Conservation (phyloP, 2,329 filamentous ascomycete genomes). For the Aspergillus latus region DNA sequence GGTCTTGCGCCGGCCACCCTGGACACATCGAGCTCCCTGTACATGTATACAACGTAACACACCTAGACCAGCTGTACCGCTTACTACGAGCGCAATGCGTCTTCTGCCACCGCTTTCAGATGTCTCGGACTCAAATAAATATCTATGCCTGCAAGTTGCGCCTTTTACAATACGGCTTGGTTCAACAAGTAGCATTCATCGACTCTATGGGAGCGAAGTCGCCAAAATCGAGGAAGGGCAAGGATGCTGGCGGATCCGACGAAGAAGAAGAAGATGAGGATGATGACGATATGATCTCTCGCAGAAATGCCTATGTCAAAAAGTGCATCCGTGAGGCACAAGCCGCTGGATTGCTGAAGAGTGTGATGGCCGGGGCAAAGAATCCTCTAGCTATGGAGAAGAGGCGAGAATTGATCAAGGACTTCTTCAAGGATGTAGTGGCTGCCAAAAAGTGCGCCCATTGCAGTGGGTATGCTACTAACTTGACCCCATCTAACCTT, state of each 20-base stretch:
- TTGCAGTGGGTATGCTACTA: conserved; percentile 53
- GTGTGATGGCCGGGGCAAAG: conserved; percentile 58
- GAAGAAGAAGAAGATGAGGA: conserved; percentile 64
- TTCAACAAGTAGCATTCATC: conserved; percentile 65
- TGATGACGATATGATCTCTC: conserved; percentile 52
- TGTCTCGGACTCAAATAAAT: conserved; percentile 74
- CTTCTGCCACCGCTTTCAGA: conserved; percentile 84
- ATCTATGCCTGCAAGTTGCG: conserved; percentile 80
- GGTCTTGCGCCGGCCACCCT: conserved; percentile 84
- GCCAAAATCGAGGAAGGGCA: conserved; percentile 46
- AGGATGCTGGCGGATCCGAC: conserved; percentile 60
- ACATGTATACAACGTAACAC: conserved; percentile 93
- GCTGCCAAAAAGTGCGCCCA: conserved; percentile 68
- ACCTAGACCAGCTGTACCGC: conserved; percentile 86
- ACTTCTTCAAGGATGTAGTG: conserved; percentile 74
- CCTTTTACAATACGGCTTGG: conserved; percentile 78
- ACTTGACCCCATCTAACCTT: not conserved
- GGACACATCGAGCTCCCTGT: conserved; percentile 94
- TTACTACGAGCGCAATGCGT: conserved; percentile 83
- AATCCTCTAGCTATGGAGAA: conserved; percentile 80
- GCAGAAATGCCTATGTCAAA: conserved; percentile 68
- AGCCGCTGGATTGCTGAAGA: conserved; percentile 45
- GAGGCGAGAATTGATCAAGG: conserved; percentile 72
- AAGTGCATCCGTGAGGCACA: conserved; percentile 65
- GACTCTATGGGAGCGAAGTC: conserved; percentile 50